Evolutionary conservation across 305 asterid species (phyloP).

Genomic region (Plantago rigida): DNA sequence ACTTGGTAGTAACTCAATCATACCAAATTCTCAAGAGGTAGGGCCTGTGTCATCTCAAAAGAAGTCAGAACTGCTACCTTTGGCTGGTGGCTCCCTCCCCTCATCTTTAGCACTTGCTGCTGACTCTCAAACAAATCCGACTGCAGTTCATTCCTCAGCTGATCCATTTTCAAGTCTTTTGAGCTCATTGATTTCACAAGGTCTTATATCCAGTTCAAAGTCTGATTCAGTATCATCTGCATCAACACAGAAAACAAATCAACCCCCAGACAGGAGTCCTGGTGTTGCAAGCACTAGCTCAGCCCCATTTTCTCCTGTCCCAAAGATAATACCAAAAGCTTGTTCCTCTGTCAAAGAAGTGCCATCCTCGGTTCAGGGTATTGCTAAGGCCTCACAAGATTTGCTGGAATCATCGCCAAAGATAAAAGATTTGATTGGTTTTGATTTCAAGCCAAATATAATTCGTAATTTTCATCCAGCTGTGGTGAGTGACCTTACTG

Average conservation of each 20-base stretch:
- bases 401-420: slow-evolving; percentile 31
- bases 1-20: slow-evolving; percentile 29
- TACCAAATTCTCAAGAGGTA: slow-evolving; percentile 23
- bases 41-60: no score
- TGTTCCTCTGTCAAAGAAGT: slow-evolving; percentile 24
- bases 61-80: no score
- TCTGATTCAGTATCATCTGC: slow-evolving; percentile 34
- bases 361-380: slow-evolving; percentile 30
- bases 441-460: slow-evolving; percentile 61
- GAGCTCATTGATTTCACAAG: slow-evolving; percentile 74
- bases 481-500: slow-evolving; percentile 62
- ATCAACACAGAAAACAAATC: slow-evolving; percentile 31
- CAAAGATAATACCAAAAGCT: slow-evolving; percentile 33
- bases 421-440: slow-evolving; percentile 56
- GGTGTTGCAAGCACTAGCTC: slow-evolving; percentile 34
- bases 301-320: slow-evolving; percentile 36
- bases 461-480: slow-evolving; percentile 54
- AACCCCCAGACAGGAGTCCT: slow-evolving; percentile 33
- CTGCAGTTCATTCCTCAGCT: slow-evolving; percentile 37
- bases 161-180: slow-evolving; percentile 75
- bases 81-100: slow-evolving; percentile 19
- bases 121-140: slow-evolving; percentile 32
- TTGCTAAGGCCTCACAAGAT: slow-evolving; percentile 29
- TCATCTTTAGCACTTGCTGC: slow-evolving; percentile 27
- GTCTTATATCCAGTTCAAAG: slow-evolving; percentile 66